Percentiles rank a stretch among this genome's conserved stretches.
Conservation (phyloP, 352 stramenopile genomes). For the Pythium phragmitis region DNA sequence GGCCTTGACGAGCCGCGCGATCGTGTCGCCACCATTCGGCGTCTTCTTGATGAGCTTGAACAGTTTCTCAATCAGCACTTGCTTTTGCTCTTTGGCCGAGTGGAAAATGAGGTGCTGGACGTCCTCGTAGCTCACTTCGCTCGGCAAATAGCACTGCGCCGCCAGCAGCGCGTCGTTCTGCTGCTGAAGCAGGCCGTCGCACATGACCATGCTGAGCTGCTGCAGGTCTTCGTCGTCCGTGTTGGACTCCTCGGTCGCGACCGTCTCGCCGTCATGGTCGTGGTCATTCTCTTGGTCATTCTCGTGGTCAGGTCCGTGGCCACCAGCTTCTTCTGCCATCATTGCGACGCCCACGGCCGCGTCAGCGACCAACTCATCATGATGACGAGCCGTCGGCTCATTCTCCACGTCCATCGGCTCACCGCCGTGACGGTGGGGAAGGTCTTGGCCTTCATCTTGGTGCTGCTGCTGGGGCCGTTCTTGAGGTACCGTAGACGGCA, state of each 20-base stretch:
- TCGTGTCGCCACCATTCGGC: constrained; percentile 43
- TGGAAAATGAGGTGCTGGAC: constrained; percentile 59
- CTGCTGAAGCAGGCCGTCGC: constrained; percentile 33
- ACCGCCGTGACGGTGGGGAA: neutral
- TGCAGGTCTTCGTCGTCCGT: constrained; percentile 80
- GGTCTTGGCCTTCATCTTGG: neutral
- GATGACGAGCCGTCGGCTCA: neutral
- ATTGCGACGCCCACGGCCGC: constrained; percentile 24
- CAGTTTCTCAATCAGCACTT: constrained; percentile 51
- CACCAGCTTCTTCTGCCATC: constrained; percentile 4
- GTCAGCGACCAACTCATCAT: constrained; percentile 10
- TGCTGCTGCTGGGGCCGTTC: constrained; percentile 7
- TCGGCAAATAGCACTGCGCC: constrained; percentile 24
- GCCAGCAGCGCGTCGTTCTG: constrained; percentile 28
- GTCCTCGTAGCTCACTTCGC: constrained; percentile 64
- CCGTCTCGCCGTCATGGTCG: constrained; percentile 20
- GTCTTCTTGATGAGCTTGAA: constrained; percentile 59
- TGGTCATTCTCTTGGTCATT: constrained; percentile 7
- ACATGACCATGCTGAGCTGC: constrained; percentile 58
- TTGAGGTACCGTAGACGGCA: constrained; percentile 30
- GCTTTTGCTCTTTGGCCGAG: constrained; percentile 51
- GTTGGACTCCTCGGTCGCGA: constrained; percentile 60
- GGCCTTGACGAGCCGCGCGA: constrained; percentile 46
- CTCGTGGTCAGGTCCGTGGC: constrained; percentile 12
- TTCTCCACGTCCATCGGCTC: constrained; percentile 11